A percentile compares a stretch with the other conserved stretches of the same genome.
Evolutionary conservation across 202 grass and related monocot species (phyloP).

Genomic region (Bolboschoenoplectus hybrid): DNA sequence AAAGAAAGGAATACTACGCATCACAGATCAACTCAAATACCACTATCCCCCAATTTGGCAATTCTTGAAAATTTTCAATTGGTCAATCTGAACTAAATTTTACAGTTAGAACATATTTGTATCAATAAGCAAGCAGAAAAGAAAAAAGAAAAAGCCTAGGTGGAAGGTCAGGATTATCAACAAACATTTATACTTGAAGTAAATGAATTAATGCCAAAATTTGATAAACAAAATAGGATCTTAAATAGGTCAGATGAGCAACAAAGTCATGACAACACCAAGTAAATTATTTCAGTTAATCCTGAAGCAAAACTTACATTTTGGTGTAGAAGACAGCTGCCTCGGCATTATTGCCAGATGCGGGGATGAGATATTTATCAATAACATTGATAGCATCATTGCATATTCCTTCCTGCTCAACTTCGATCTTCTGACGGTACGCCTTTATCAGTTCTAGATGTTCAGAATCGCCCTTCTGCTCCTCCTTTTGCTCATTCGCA

Average conservation of each 20-base stretch:
- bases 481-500: conserved; percentile 45
- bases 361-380: conserved; percentile 41
- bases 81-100: background rate
- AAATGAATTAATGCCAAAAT: background rate
- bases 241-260: background rate
- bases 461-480: conserved; percentile 40
- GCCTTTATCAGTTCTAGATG: conserved; percentile 34
- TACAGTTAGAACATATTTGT: background rate
- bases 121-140: background rate
- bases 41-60: background rate
- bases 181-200: background rate
- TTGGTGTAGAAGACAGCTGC: conserved; percentile 45
- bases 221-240: background rate
- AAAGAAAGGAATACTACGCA: background rate
- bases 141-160: background rate
- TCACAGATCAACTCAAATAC: background rate
- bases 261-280: background rate
- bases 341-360: conserved; percentile 13
- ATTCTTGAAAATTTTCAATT: background rate
- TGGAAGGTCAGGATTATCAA: background rate
- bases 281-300: conserved; percentile 8
- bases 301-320: conserved; percentile 39
- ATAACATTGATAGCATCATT: conserved; percentile 43
- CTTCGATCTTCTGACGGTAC: conserved; percentile 43
- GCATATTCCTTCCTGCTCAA: conserved; percentile 43